Evolutionary conservation across 2,329 filamentous ascomycete species (phyloP).

Genomic region (Cryphonectria radicalis): DNA sequence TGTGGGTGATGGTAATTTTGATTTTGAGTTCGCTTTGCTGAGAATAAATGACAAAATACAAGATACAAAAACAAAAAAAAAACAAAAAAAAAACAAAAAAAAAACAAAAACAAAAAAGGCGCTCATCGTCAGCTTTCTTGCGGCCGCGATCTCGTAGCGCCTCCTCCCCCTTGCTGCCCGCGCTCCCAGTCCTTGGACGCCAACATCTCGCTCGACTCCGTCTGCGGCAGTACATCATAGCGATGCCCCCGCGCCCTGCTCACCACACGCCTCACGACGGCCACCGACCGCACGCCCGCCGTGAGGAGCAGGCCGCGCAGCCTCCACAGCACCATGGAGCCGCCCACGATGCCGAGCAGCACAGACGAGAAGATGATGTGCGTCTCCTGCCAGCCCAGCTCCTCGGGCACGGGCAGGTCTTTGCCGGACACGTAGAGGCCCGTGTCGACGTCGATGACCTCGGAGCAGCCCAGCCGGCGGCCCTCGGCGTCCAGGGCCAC

Average conservation of each 20-base stretch:
- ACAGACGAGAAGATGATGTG: constrained; percentile 13
- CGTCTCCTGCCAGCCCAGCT: constrained; percentile 11
- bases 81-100: not conserved
- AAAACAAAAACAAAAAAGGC: not conserved
- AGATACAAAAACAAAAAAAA: not conserved
- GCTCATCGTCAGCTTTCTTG: not conserved
- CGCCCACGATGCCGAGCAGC: constrained; percentile 4
- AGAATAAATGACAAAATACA: not conserved
- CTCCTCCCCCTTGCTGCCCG: too few relatives aligned
- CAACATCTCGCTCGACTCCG: constrained; percentile 7
- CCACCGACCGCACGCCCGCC: not conserved
- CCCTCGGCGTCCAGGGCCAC: constrained; percentile 9
- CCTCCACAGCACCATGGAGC: constrained; percentile 2
- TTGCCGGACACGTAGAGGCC: constrained; percentile 12
- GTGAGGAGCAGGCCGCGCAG: not conserved
- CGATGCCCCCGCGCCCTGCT: not conserved
- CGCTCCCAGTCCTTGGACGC: not conserved
- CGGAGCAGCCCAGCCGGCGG: constrained; percentile 1
- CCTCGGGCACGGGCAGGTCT: constrained; percentile 16
- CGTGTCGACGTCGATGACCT: constrained; percentile 9
- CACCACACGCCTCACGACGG: not conserved
- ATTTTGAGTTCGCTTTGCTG: not conserved
- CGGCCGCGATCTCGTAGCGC: not conserved
- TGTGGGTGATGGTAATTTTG: not conserved
- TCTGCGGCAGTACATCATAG: constrained; percentile 11